These are phyloP conservation scores for Leptosphaerulina australis DNA, from an alignment of 2,329 filamentous ascomycete genomes.

Conservation along the genomic window DNA sequence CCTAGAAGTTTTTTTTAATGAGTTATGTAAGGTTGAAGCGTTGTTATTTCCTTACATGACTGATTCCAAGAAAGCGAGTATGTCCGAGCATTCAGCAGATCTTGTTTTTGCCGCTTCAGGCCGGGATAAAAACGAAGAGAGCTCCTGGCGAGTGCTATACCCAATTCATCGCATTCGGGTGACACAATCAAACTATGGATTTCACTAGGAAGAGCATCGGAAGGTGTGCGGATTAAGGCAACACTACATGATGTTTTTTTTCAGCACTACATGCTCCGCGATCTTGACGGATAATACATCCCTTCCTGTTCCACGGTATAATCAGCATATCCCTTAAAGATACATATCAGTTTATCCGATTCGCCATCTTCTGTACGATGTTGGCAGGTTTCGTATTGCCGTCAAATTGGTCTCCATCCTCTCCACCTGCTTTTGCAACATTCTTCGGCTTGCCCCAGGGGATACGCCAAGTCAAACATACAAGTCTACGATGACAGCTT, in stretches of 20 bases:
- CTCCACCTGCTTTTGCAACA: slow-evolving; percentile 36
- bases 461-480: slow-evolving; percentile 45
- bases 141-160: slow-evolving; percentile 32
- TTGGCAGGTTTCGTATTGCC: slow-evolving; percentile 43
- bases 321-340: slow-evolving; percentile 44
- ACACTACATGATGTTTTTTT: slow-evolving; percentile 42
- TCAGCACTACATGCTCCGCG: slow-evolving; percentile 15
- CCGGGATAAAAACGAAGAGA: slow-evolving; percentile 46
- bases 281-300: slow-evolving; percentile 20
- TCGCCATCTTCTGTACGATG: slow-evolving; percentile 40
- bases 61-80: slow-evolving; percentile 36
- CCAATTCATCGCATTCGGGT: slow-evolving; percentile 39
- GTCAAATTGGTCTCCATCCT: slow-evolving; percentile 34
- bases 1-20: slow-evolving; percentile 24
- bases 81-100: slow-evolving; percentile 41
- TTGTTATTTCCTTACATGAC: slow-evolving; percentile 47
- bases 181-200: slow-evolving; percentile 46
- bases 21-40: slow-evolving; percentile 24
- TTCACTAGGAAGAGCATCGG: slow-evolving; percentile 22
- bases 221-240: slow-evolving; percentile 15
- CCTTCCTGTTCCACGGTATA: slow-evolving; percentile 41
- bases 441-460: slow-evolving; percentile 45
- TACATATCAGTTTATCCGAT: slow-evolving; percentile 35
- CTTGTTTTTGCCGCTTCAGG: slow-evolving; percentile 43
- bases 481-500: slow-evolving; percentile 28